Conservation (phyloP, 345 rosid genomes). For the Populus tremula region DNA sequence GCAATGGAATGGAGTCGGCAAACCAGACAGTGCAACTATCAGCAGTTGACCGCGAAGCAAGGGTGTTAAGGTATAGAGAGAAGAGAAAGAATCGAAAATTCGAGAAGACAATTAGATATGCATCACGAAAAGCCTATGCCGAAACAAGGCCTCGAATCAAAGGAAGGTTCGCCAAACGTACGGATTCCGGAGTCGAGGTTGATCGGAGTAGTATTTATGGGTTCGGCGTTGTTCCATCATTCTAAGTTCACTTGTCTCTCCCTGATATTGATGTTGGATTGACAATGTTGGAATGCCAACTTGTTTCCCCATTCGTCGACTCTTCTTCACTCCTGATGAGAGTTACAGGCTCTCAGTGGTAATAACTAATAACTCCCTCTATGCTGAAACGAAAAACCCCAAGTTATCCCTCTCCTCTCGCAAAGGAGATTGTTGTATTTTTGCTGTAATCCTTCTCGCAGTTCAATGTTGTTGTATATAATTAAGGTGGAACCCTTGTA, state of each 20-base stretch:
- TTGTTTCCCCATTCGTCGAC: neutral
- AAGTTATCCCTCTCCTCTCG: neutral
- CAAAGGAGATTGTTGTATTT: neutral
- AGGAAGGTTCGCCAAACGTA: constrained; percentile 86
- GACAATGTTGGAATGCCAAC: neutral
- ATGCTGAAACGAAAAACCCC: neutral
- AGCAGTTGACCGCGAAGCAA: constrained; percentile 78
- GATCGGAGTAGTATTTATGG: constrained; percentile 47
- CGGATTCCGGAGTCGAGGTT: constrained; percentile 31
- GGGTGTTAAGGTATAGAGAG: constrained; percentile 96
- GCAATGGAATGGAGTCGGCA: constrained; percentile 41
- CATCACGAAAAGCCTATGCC: constrained; percentile 88
- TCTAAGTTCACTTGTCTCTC: constrained; percentile 16
- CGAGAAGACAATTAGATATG: constrained; percentile 94
- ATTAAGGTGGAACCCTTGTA: neutral
- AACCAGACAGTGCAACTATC: constrained; percentile 58
- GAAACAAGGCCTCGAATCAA: constrained; percentile 91
- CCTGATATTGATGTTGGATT: neutral
- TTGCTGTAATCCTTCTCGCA: neutral
- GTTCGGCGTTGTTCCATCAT: constrained; percentile 82
- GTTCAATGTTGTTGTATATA: constrained; percentile 4
- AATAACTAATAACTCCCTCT: neutral
- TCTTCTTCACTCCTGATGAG: neutral
- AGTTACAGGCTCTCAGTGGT: neutral
- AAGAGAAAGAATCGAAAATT: constrained; percentile 93